phyloP scores from a whole-genome alignment of 495 filamentous ascomycete genomes.

The Penicillium angulare region DNA sequence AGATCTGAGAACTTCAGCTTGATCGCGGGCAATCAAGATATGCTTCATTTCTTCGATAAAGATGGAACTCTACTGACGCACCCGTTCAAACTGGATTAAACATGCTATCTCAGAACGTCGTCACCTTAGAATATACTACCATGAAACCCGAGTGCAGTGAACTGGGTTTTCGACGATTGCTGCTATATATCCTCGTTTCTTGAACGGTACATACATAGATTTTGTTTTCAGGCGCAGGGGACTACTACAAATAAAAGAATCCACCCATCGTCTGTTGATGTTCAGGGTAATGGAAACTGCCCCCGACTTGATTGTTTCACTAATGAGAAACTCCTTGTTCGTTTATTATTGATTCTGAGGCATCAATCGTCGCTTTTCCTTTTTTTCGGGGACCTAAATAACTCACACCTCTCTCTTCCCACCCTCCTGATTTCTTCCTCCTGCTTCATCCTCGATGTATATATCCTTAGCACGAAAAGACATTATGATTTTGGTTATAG shows the following conservation, averaged over 20 bases:
- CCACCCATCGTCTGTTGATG: background rate
- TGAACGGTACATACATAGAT: conserved; percentile 14
- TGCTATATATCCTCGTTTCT: conserved; percentile 4
- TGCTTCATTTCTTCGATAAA: background rate
- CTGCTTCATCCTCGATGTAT: conserved; percentile 12
- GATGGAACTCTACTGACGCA: background rate
- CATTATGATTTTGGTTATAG: conserved; percentile 8
- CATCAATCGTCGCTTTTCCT: background rate
- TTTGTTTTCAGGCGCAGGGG: background rate
- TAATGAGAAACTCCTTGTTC: too few relatives aligned
- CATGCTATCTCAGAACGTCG: background rate
- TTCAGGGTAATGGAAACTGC: background rate
- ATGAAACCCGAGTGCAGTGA: background rate
- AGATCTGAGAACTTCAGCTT: conserved; percentile 29
- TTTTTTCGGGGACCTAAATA: background rate
- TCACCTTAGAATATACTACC: background rate
- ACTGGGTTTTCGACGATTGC: background rate
- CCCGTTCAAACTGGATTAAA: background rate
- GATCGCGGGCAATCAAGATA: background rate
- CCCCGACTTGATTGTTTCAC: background rate
- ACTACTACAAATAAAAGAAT: conserved; percentile 7
- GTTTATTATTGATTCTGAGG: too few relatives aligned
- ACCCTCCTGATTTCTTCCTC: too few relatives aligned
- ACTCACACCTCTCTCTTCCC: background rate
- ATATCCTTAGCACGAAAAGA: conserved; percentile 23